Percentiles rank a stretch among this genome's conserved stretches.
phyloP scores from a whole-genome alignment of 2,329 filamentous ascomycete genomes.

The Dryadomyces quercivorus region DNA sequence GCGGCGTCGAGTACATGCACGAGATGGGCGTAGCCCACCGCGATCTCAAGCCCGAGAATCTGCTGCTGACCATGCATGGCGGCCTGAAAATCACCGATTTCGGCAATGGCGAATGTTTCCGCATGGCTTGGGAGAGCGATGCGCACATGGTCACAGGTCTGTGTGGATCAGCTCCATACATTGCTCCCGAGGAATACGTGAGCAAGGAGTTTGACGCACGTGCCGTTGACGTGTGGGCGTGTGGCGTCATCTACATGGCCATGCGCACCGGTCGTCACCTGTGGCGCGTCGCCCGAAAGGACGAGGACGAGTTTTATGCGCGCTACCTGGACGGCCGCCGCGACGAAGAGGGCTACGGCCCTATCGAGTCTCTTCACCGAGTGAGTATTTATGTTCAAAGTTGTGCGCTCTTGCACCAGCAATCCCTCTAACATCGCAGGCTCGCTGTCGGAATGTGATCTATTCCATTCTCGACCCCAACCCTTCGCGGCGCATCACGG shows the following conservation, averaged over 20 bases:
- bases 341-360: constrained; percentile 90
- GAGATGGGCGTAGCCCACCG: constrained; percentile 98
- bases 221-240: constrained; percentile 97
- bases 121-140: constrained; percentile 98
- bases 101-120: constrained; percentile 96
- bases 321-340: constrained; percentile 86
- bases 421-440: constrained; percentile 51
- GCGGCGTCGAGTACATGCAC: constrained; percentile 96
- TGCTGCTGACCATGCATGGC: constrained; percentile 84
- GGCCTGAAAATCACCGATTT: constrained; percentile 97
- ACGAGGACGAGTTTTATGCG: constrained; percentile 94
- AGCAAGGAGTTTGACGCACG: constrained; percentile 94
- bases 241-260: constrained; percentile 98
- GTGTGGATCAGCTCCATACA: constrained; percentile 93
- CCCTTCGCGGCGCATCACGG: constrained; percentile 80
- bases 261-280: constrained; percentile 94
- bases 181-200: constrained; percentile 90
- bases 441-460: constrained; percentile 94
- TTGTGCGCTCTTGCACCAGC: too few species aligned
- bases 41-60: constrained; percentile 92
- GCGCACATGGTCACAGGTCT: constrained; percentile 96
- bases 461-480: constrained; percentile 97
- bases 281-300: constrained; percentile 93
- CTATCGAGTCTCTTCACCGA: constrained; percentile 88
- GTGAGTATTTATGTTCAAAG: constrained; percentile 44